A percentile compares a stretch with the other conserved stretches of the same genome.
These are phyloP conservation scores for Leptographium lundbergii DNA, from an alignment of 2,329 filamentous ascomycete genomes.

Conservation along the genomic window DNA sequence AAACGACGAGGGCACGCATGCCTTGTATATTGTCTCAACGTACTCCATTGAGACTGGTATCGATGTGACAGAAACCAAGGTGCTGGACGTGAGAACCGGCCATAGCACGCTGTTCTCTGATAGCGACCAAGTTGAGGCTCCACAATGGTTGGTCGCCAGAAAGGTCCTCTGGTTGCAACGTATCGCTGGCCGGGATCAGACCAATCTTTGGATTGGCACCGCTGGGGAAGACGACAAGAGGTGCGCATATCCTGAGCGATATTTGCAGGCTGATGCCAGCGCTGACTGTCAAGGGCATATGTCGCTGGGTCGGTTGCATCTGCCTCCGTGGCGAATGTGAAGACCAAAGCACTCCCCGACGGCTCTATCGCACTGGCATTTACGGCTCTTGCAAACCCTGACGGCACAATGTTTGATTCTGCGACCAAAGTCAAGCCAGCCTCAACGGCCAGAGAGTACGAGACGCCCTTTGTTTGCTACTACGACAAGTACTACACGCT, in stretches of 20 bases:
- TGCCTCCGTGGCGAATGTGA: background rate
- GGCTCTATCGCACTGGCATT: background rate
- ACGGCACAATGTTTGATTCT: background rate
- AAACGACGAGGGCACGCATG: too few species aligned
- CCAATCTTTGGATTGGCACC: background rate
- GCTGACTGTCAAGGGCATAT: background rate
- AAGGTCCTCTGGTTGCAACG: background rate
- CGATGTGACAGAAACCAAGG: too few species aligned
- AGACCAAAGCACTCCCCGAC: background rate
- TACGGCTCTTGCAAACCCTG: background rate
- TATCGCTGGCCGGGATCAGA: background rate
- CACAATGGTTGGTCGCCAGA: background rate
- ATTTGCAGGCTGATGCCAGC: background rate
- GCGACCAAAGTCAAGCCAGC: background rate
- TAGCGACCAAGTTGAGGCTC: too few species aligned
- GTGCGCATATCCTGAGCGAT: too few species aligned
- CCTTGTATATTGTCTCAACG: too few species aligned
- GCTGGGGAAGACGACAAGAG: background rate
- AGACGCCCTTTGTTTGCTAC: too few species aligned
- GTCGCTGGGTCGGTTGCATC: background rate
- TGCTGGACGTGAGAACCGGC: too few species aligned
- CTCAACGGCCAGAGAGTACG: background rate
- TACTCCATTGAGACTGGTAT: too few species aligned
- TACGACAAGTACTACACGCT: too few species aligned
- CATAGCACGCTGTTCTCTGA: too few species aligned